A percentile compares a stretch with the other conserved stretches of the same genome.
These are phyloP conservation scores for Abortiporus biennis DNA, from an alignment of 1,284 basidiomycete genomes.

Conservation along the genomic window DNA sequence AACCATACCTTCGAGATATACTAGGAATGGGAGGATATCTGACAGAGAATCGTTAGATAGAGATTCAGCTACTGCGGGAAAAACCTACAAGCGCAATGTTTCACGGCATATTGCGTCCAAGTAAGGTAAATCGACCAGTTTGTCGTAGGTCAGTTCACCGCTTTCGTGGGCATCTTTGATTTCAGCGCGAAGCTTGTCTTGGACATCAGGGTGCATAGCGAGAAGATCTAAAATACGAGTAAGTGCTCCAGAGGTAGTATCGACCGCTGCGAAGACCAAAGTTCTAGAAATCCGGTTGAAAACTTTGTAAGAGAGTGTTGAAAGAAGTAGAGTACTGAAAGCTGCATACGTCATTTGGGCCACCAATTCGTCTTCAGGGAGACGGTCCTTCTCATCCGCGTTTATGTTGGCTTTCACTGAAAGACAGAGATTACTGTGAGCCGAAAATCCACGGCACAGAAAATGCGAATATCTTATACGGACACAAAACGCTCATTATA, in stretches of 20 bases:
- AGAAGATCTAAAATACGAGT: conserved; percentile 14
- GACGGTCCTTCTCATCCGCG: conserved; percentile 15
- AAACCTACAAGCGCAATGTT: conserved; percentile 17
- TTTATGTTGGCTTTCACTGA: conserved; percentile 21
- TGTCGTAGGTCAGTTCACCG: conserved; percentile 13
- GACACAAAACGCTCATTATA: conserved; percentile 6
- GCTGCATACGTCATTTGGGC: conserved; percentile 20
- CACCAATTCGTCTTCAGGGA: conserved; percentile 18
- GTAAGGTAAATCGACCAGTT: conserved; percentile 17
- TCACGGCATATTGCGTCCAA: conserved; percentile 18
- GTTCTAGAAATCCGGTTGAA: conserved; percentile 2
- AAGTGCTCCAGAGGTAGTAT: conserved; percentile 16
- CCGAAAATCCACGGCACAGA: too few species aligned
- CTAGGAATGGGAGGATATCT: conserved; percentile 9
- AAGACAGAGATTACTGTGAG: background rate
- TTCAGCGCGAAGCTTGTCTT: conserved; percentile 17
- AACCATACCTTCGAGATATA: conserved; percentile 9
- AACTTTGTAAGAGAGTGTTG: background rate
- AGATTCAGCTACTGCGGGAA: background rate
- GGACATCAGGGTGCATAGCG: conserved; percentile 14
- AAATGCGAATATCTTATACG: too few species aligned
- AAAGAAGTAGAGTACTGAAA: conserved; percentile 3
- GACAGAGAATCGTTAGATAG: background rate
- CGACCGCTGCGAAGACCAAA: conserved; percentile 14
- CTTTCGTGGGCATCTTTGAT: conserved; percentile 9